Conservation (phyloP, 768 basidiomycete genomes). For the Aureoboletus auriporus region DNA sequence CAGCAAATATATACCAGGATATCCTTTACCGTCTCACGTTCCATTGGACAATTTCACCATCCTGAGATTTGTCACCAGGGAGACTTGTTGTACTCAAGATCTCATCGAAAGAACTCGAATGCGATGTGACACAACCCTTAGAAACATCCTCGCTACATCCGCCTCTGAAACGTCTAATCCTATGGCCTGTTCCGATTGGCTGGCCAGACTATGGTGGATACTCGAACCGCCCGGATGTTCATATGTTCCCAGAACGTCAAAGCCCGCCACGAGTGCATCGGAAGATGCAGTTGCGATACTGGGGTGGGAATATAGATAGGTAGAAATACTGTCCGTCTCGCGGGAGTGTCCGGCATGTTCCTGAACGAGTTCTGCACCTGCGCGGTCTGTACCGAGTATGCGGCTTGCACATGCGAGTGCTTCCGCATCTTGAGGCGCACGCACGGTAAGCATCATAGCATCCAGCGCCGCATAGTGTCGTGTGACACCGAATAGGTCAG, state of each 20-base stretch:
- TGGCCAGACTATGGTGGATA: constrained; percentile 2
- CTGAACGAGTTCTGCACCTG: constrained; percentile 54
- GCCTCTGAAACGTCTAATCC: constrained; percentile 65
- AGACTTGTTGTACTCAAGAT: constrained; percentile 47
- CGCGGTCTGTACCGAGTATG: constrained; percentile 57
- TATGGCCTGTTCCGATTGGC: constrained; percentile 20
- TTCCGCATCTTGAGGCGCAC: constrained; percentile 58
- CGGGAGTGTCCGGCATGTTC: constrained; percentile 19
- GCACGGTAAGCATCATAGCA: constrained; percentile 59
- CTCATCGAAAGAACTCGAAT: constrained; percentile 67
- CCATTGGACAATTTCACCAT: constrained; percentile 26
- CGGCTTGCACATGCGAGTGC: constrained; percentile 65
- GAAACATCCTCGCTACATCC: constrained; percentile 71
- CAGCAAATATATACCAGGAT: constrained; percentile 57
- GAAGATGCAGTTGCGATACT: constrained; percentile 20
- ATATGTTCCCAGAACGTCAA: constrained; percentile 11
- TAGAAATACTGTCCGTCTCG: constrained; percentile 19
- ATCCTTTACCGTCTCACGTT: constrained; percentile 56
- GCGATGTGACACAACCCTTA: constrained; percentile 71
- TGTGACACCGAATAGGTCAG: constrained; percentile 70
- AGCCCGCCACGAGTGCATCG: constrained; percentile 17
- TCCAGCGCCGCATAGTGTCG: constrained; percentile 71
- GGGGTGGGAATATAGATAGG: constrained; percentile 13
- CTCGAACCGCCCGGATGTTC: constrained; percentile 3
- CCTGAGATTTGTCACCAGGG: constrained; percentile 15